Conservation (phyloP, 768 basidiomycete genomes). For the Favolaschia claudopus region DNA sequence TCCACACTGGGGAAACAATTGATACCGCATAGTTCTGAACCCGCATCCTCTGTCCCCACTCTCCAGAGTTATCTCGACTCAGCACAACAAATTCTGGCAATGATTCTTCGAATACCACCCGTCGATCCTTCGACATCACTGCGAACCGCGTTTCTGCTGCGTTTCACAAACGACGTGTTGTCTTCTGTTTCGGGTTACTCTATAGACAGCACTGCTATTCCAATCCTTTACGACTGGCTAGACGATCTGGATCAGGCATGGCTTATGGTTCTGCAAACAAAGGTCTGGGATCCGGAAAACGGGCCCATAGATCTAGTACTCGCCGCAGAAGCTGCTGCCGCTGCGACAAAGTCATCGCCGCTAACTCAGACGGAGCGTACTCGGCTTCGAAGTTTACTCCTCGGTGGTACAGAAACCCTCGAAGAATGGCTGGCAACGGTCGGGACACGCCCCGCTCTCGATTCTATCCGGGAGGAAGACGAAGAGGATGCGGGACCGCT, state of each 20-base stretch:
- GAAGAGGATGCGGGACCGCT: constrained; percentile 24
- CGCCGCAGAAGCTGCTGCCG: constrained; percentile 43
- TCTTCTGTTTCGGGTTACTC: constrained; percentile 68
- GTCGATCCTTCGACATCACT: constrained; percentile 73
- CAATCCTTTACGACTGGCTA: constrained; percentile 67
- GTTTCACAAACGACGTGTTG: constrained; percentile 73
- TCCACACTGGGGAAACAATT: constrained; percentile 1
- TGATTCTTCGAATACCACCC: constrained; percentile 80
- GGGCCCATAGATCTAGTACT: constrained; percentile 48
- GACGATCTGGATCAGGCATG: constrained; percentile 81
- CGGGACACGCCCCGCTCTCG: constrained; percentile 23
- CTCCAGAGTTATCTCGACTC: constrained; percentile 67
- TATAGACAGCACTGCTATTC: constrained; percentile 51
- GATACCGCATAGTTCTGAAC: constrained; percentile 48
- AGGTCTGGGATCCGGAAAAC: constrained; percentile 70
- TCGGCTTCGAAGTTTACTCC: constrained; percentile 70
- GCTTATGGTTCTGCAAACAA: constrained; percentile 67
- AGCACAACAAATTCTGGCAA: constrained; percentile 59
- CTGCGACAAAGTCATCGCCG: constrained; percentile 50
- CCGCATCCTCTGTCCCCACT: constrained; percentile 61
- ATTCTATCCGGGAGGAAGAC: constrained; percentile 35
- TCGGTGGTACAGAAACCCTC: constrained; percentile 62
- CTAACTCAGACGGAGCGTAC: constrained; percentile 77
- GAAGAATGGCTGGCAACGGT: constrained; percentile 69
- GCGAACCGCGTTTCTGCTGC: constrained; percentile 72